Percentiles rank a stretch among this genome's conserved stretches.
Evolutionary conservation across 2,329 filamentous ascomycete genomes (phyloP).

Genomic region (Aspergillus jensenii): DNA sequence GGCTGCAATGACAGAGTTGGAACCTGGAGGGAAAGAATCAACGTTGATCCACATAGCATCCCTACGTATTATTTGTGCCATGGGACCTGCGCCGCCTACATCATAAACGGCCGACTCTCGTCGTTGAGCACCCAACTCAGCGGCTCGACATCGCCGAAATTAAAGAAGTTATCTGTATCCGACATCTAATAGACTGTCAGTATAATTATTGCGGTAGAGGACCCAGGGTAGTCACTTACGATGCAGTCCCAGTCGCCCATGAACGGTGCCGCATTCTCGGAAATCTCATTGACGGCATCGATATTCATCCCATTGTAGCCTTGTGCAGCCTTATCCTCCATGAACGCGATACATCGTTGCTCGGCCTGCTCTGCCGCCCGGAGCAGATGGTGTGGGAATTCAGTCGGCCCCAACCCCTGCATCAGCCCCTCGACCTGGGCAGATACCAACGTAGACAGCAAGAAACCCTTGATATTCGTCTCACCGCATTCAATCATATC

Average conservation of each 20-base stretch:
- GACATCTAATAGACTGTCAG: constrained; percentile 25
- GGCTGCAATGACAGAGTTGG: too few relatives aligned
- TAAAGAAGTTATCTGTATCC: constrained; percentile 28
- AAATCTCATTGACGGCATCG: constrained; percentile 19
- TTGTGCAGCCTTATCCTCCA: constrained; percentile 23
- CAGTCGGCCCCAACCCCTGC: constrained; percentile 34
- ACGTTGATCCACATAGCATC: too few relatives aligned
- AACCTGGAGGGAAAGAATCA: too few relatives aligned
- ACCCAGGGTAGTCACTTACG: constrained; percentile 29
- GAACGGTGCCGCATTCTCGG: constrained; percentile 25
- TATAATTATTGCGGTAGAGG: not conserved
- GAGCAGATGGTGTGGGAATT: constrained; percentile 36
- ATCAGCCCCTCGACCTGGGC: constrained; percentile 47
- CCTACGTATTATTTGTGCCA: not conserved
- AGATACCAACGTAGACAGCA: constrained; percentile 43
- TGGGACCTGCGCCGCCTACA: not conserved
- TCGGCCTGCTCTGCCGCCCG: constrained; percentile 38
- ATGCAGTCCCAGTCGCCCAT: constrained; percentile 46
- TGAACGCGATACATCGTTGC: constrained; percentile 23
- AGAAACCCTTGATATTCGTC: constrained; percentile 56
- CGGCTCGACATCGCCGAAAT: constrained; percentile 20
- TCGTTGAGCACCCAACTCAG: constrained; percentile 20
- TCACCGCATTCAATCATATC: constrained; percentile 49
- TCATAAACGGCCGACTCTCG: not conserved
- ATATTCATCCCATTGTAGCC: constrained; percentile 7